A percentile compares a stretch with the other conserved stretches of the same genome.
Evolutionary conservation across 148 eudicot species (phyloP).

Genomic region (Rhododendron vialii): DNA sequence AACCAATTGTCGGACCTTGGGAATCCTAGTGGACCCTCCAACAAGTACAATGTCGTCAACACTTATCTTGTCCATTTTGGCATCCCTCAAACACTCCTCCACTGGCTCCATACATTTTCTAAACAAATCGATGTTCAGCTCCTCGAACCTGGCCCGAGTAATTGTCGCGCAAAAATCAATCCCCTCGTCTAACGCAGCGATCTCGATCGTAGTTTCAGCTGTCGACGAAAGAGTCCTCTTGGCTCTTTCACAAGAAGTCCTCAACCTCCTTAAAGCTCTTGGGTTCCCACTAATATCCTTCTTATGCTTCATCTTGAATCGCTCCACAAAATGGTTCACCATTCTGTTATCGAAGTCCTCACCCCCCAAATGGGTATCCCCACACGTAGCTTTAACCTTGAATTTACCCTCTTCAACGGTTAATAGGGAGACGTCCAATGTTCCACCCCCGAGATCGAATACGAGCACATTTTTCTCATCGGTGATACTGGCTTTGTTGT

Average conservation of each 20-base stretch:
- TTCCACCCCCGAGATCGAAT: too few species aligned
- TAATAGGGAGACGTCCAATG: too few species aligned
- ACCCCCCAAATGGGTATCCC: not conserved
- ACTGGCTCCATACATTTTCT: not conserved
- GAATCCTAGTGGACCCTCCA: not conserved
- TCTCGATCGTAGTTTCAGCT: too few species aligned
- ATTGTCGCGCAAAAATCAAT: not conserved
- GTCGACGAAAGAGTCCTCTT: not conserved
- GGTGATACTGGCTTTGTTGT: too few species aligned
- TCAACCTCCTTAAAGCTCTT: slow-evolving; percentile 1
- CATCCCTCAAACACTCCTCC: slow-evolving; percentile 5
- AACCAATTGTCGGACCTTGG: not conserved
- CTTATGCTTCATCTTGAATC: not conserved
- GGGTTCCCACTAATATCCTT: not conserved
- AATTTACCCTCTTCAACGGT: not conserved
- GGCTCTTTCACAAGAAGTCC: not conserved
- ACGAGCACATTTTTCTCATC: accelerated
- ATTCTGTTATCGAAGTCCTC: not conserved
- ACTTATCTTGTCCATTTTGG: not conserved
- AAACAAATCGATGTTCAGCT: not conserved
- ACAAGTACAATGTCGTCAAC: not conserved
- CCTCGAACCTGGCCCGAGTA: not conserved
- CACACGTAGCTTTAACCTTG: not conserved
- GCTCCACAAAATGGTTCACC: not conserved
- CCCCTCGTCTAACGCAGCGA: not conserved